Evolutionary conservation across 2,329 filamentous ascomycete species (phyloP).

Genomic region (Diaporthe sp.): DNA sequence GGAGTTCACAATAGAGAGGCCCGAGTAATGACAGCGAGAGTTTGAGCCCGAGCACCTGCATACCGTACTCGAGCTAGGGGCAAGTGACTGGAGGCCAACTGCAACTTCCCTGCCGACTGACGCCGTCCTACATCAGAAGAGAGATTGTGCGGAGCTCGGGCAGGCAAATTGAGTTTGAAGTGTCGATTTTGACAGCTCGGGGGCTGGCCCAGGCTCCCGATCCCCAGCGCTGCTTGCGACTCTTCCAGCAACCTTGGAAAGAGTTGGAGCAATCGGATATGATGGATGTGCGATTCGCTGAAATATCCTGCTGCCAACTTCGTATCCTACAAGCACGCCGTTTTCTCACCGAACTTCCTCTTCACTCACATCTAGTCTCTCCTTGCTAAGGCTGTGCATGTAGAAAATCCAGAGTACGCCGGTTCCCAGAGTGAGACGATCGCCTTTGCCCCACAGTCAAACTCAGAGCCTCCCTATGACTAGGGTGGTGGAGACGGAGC

Average conservation of each 20-base stretch:
- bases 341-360: not conserved
- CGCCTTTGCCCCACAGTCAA: no score
- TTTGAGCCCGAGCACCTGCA: conserved; percentile 22
- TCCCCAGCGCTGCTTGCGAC: not conserved
- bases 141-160: not conserved
- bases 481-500: no score
- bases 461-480: no score
- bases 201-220: conserved; percentile 1
- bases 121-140: no score
- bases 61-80: not conserved
- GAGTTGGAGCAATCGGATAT: not conserved
- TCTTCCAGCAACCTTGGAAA: not conserved
- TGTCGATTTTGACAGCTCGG: conserved; percentile 15
- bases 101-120: not conserved
- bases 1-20: not conserved
- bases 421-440: not conserved
- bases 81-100: not conserved
- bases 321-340: not conserved
- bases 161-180: conserved; percentile 22
- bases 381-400: not conserved
- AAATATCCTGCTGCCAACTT: no score
- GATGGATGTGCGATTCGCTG: not conserved
- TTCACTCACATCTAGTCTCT: not conserved
- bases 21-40: conserved; percentile 3
- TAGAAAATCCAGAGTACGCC: not conserved